phyloP scores from a whole-genome alignment of 179 eudicot genomes.

The Amaranthus tricolor region DNA sequence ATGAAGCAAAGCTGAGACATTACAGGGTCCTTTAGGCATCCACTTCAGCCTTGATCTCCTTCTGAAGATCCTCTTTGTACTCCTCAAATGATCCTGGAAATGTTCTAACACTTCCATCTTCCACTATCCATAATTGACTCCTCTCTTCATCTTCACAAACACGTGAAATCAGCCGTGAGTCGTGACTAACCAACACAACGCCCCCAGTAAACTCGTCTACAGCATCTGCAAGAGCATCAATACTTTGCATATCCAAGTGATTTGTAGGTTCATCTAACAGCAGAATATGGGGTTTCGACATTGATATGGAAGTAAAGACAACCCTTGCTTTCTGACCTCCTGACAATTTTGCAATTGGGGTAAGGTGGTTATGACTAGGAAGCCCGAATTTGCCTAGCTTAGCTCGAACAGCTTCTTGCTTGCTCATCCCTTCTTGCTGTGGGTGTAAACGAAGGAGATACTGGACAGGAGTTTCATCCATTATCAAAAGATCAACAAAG shows the following conservation, averaged over 20 bases:
- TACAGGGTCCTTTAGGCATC: slow-evolving; percentile 43
- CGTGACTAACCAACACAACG: slow-evolving; percentile 77
- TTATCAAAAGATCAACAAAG: slow-evolving; percentile 72
- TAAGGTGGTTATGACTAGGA: slow-evolving; percentile 76
- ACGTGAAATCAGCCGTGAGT: slow-evolving; percentile 74
- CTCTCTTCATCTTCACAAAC: slow-evolving; percentile 80
- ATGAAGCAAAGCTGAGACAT: too few species aligned
- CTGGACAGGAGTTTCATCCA: slow-evolving; percentile 79
- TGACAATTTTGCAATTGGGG: slow-evolving; percentile 73
- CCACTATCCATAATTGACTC: slow-evolving; percentile 78
- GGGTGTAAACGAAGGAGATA: slow-evolving; percentile 86
- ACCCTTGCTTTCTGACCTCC: slow-evolving; percentile 90
- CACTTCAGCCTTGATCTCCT: slow-evolving; percentile 76
- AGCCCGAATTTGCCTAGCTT: slow-evolving; percentile 90
- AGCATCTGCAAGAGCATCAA: slow-evolving; percentile 87
- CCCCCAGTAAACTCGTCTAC: slow-evolving; percentile 83
- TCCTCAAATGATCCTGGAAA: slow-evolving; percentile 66
- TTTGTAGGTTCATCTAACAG: slow-evolving; percentile 79
- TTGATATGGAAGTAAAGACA: slow-evolving; percentile 82
- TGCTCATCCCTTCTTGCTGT: slow-evolving; percentile 80
- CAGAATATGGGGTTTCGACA: slow-evolving; percentile 81
- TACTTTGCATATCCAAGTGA: slow-evolving; percentile 93
- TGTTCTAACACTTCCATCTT: slow-evolving; percentile 56
- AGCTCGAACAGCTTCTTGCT: slow-evolving; percentile 86
- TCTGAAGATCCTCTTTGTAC: slow-evolving; percentile 66